A percentile compares a stretch with the other conserved stretches of the same genome.
These are phyloP conservation scores for Yamagishiella unicocca DNA, from an alignment of 139 green algal genomes.

Conservation along the genomic window DNA sequence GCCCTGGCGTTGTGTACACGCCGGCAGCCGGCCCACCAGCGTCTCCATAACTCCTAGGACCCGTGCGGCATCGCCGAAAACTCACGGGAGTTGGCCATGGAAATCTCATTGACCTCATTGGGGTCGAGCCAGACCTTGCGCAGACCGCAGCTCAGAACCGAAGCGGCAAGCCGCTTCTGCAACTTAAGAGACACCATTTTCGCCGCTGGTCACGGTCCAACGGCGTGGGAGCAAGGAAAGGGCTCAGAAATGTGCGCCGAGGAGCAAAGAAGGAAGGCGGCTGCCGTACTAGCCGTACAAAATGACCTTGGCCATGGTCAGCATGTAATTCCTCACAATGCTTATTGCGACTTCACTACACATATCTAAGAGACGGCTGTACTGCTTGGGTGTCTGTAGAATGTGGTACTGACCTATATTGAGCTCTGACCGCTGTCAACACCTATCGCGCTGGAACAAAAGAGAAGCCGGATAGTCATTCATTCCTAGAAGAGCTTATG, in stretches of 20 bases:
- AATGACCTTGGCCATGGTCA: too few species aligned
- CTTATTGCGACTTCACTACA: too few species aligned
- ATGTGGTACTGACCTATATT: too few species aligned
- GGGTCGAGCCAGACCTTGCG: conserved; percentile 99
- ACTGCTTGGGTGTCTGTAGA: too few species aligned
- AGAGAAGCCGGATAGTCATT: too few species aligned
- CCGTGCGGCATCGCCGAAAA: conserved; percentile 5
- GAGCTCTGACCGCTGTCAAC: too few species aligned
- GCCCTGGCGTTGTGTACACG: conserved; percentile 21
- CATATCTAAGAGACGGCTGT: too few species aligned
- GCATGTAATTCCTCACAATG: too few species aligned
- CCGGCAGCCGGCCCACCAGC: not conserved
- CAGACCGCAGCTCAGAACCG: conserved; percentile 93
- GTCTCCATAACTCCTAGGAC: not conserved
- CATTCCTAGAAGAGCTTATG: too few species aligned
- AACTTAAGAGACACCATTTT: conserved; percentile 98
- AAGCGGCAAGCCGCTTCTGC: conserved; percentile 98
- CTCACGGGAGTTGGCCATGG: conserved; percentile 99
- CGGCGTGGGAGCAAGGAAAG: conserved; percentile 35
- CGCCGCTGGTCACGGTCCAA: conserved; percentile 27
- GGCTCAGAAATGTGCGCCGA: not conserved
- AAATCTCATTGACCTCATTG: conserved; percentile 99
- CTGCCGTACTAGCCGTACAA: not conserved
- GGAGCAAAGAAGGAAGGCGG: conserved; percentile 20
- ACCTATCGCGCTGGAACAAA: too few species aligned